Conservation (phyloP, 352 stramenopile genomes). For the Globisporangium radiosum region DNA sequence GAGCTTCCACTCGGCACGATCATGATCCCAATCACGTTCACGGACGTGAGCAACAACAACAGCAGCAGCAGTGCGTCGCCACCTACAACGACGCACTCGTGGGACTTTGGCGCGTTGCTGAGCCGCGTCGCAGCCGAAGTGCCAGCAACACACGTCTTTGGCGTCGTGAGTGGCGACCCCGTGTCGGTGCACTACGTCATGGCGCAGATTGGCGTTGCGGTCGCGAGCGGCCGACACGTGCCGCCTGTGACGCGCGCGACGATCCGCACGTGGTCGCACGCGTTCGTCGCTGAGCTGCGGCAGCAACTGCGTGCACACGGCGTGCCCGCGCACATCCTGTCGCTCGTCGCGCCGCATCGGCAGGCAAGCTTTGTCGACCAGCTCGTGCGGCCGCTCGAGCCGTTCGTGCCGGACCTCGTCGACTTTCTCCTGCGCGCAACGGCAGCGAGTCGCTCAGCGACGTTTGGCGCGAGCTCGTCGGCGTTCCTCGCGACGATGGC, state of each 20-base stretch:
- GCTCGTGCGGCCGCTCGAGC: slow-evolving; percentile 40
- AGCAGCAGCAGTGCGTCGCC: not conserved
- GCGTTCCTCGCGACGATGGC: slow-evolving; percentile 51
- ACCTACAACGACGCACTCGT: slow-evolving; percentile 32
- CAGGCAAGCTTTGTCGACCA: slow-evolving; percentile 29
- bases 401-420: slow-evolving; percentile 52
- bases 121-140: slow-evolving; percentile 40
- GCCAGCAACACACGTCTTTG: slow-evolving; percentile 42
- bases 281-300: slow-evolving; percentile 37
- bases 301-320: slow-evolving; percentile 29
- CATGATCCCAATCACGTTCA: slow-evolving; percentile 46
- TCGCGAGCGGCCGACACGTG: slow-evolving; percentile 58
- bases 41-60: slow-evolving; percentile 18
- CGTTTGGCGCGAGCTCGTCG: slow-evolving; percentile 37
- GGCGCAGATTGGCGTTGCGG: slow-evolving; percentile 42
- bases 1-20: slow-evolving; percentile 35
- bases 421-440: slow-evolving; percentile 54
- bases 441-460: slow-evolving; percentile 40
- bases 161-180: slow-evolving; percentile 36
- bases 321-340: slow-evolving; percentile 26
- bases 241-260: slow-evolving; percentile 46
- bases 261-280: slow-evolving; percentile 50
- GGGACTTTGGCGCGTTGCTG: slow-evolving; percentile 55
- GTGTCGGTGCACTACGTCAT: slow-evolving; percentile 51
- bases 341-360: slow-evolving; percentile 21